phyloP scores from a whole-genome alignment of 78 protist species.

The Dictyostelium firmibasis region DNA sequence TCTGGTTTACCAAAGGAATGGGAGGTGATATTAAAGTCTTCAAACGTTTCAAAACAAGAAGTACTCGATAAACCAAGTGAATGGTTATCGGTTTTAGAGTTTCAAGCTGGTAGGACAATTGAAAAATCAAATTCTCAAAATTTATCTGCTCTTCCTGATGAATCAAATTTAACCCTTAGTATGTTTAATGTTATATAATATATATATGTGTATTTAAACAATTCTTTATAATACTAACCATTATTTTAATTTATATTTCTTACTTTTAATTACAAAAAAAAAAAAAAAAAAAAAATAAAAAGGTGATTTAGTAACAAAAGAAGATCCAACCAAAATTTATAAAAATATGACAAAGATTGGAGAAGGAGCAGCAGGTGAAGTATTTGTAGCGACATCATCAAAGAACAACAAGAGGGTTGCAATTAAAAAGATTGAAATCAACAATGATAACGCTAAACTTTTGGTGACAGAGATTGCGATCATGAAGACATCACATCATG shows the following conservation, averaged over 20 bases:
- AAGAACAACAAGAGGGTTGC: conserved; percentile 81
- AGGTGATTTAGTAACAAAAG: conserved; percentile 58
- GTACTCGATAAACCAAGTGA: conserved; percentile 73
- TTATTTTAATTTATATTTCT: too few relatives aligned
- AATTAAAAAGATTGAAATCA: conserved; percentile 84
- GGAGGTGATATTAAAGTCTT: conserved; percentile 78
- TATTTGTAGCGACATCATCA: conserved; percentile 82
- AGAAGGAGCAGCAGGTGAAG: conserved; percentile 90
- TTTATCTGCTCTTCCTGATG: conserved; percentile 61
- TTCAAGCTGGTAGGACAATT: conserved; percentile 66
- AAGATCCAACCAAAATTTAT: conserved; percentile 75
- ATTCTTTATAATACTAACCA: background rate
- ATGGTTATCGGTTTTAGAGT: conserved; percentile 76
- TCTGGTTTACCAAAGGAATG: conserved; percentile 86
- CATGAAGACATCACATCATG: conserved; percentile 80
- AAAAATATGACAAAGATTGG: conserved; percentile 83
- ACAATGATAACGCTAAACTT: conserved; percentile 78
- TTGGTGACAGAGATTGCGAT: conserved; percentile 85
- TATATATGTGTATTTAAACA: too few relatives aligned
- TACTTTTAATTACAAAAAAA: background rate
- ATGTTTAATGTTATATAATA: too few relatives aligned
- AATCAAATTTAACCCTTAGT: conserved; percentile 44
- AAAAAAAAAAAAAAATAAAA: too few relatives aligned
- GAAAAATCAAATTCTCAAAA: background rate
- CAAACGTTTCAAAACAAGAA: conserved; percentile 73